Evolutionary conservation across 495 filamentous ascomycete species (phyloP), one percentile per base, ranked within the genome.

Genomic region (Mytilinidion resinicola): DNA sequence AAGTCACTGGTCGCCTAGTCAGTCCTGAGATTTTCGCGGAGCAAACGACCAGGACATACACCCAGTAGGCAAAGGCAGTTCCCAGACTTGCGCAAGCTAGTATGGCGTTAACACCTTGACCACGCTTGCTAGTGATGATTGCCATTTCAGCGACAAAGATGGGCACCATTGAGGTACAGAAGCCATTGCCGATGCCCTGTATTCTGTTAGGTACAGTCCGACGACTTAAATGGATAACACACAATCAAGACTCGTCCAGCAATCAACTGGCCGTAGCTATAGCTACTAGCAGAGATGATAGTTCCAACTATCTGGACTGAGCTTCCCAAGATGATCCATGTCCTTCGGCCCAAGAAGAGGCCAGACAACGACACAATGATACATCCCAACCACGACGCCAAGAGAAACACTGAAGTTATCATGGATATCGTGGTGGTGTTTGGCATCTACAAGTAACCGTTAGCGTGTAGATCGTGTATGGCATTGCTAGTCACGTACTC

Each of bases 331-430:
- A 61, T 52, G 12, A 61, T 39, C 53, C 44, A 56, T 14, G 46
- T 36, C 8, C 59, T 55, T 10, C 59, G 52, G 5, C 59, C 53
- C 3, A 57, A 15, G 6, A 15, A 19, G 14, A 61, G 20, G 41
- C 53, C 54, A 30, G 30, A 56, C 14, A 20, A 46, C 1, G 59
- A 56, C 15, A 35, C 53, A 34, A 44, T 44, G n/a, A 61, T 57
- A 55, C 59, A 61, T 6, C 53, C 53, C 8, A 56, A 48, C 58
- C 59, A 61, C 10, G 59, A 56, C 34, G 59, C 59, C n/a, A 61
- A 44, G 8, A 56, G 37, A 44, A 56, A 61, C 4, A 53, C 50
- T 8, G 59, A 41, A 9, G 48, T 46, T 11, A 57, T 56, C 59
- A 61, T 61, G 37, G 52, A 42, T 6, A 46, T 56, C 9, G 53